These are phyloP conservation scores for Dimocarpus longan DNA, from an alignment of 345 rosid genomes.

Conservation along the genomic window DNA sequence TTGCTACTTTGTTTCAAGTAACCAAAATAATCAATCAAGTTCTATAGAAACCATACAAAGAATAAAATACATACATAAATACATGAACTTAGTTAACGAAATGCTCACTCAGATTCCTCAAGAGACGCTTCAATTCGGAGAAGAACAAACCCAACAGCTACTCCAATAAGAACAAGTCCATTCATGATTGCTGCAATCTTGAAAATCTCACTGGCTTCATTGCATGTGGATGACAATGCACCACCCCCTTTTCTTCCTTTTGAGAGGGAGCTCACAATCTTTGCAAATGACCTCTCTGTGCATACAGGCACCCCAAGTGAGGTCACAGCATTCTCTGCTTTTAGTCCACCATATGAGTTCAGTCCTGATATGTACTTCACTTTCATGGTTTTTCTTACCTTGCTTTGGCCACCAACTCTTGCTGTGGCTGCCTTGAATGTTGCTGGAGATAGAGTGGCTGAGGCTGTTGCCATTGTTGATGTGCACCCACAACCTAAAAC, in stretches of 20 bases:
- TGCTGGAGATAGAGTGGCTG: conserved; percentile 32
- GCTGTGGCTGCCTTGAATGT: conserved; percentile 26
- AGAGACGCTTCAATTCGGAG: conserved; percentile 46
- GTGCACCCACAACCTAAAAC: conserved; percentile 15
- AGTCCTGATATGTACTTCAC: conserved; percentile 43
- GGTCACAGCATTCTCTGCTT: conserved; percentile 43
- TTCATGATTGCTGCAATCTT: conserved; percentile 58
- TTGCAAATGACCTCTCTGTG: conserved; percentile 44
- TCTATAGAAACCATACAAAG: conserved; percentile 3
- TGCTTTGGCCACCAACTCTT: not conserved
- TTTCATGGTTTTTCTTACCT: conserved; percentile 20
- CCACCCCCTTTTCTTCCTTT: conserved; percentile 36
- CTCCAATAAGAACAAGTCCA: conserved; percentile 53
- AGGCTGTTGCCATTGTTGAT: conserved; percentile 36
- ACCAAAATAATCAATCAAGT: conserved; percentile 11
- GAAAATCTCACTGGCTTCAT: conserved; percentile 44
- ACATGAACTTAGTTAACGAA: not conserved
- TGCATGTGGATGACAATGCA: conserved; percentile 42
- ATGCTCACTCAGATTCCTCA: conserved; percentile 44
- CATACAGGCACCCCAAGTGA: conserved; percentile 39
- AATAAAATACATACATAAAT: not conserved
- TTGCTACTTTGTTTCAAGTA: not conserved
- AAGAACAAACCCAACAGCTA: conserved; percentile 53
- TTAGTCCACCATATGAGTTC: conserved; percentile 51
- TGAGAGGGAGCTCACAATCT: conserved; percentile 46